Base-by-base conservation (phyloP, 2,329 filamentous ascomycete genomes). In the Aspergillus sp. region DNA sequence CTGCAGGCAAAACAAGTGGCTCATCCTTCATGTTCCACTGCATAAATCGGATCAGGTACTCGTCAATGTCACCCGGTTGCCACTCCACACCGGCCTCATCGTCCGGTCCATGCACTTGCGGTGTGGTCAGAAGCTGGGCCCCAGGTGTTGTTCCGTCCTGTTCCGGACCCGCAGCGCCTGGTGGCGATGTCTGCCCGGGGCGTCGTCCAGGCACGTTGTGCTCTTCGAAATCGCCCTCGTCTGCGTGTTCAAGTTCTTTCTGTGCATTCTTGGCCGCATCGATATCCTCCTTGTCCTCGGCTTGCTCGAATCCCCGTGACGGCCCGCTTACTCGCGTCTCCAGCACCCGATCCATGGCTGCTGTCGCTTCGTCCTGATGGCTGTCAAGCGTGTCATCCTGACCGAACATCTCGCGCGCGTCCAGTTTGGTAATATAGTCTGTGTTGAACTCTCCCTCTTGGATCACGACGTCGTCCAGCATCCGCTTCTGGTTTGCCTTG, bases 371-470 rank as follows among this genome's bases (percentile, higher is more conserved):
- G 19, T 85, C 84, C 50, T 86, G 81, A 50, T 86, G 81, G 0
- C 76, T 77, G 56, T 83, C 79, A n/a, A 79, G 76, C 20, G 41
- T 39, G 23, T 81, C 71, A 32, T 70, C 68, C 27, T 80, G 78
- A 46, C 78, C 80, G 22, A 88, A 74, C 44, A 87, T 83, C 51
- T 88, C 86, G 33, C 81, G 77, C 44, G 85, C 83, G 2, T 79
- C 74, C 39, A 87, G 75, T 59, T 85, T 89, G 60, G 90, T 90
- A 70, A 95, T 91, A 66, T 95, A 90, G 61, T 98, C 93, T 0
- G 93, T 98, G 0, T 91, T 98, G 66, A 98, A 98, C 56, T 91
- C 90, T 53, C 93, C 93, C 65, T 97, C 93, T 64, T 98, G 94
- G 57, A 98, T 98, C 48, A 98, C 90, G 6, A 98, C 89, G 54